Base-by-base conservation (phyloP, 2,329 filamentous ascomycete species). In the Cercospora janseana region DNA sequence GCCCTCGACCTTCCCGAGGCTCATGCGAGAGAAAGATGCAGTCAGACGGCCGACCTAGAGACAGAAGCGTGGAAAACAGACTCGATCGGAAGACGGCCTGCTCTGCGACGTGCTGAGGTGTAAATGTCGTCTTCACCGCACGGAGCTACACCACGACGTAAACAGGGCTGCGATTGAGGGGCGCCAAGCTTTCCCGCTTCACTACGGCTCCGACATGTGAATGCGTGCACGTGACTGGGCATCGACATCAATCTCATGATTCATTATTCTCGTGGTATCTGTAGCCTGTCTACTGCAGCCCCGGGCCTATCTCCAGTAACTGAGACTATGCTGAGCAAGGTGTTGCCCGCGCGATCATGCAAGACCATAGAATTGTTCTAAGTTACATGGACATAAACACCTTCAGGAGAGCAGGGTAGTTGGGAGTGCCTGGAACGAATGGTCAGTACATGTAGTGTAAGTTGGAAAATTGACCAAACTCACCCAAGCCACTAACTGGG, bases 401-500 rank as follows among this genome's bases (percentile, higher is more conserved):
- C 45, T 57, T 52, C 52, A 59, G 44, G 52, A 59, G 37, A 9
- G 50, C 50, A 32, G 57, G 55, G 26, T 56, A 59, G 37, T 59
- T 58, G 4, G 57, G 57, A 27, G 57, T 59, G 0, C 57, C n/a
- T n/a, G n/a, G n/a, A n/a, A n/a, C n/a, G n/a, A n/a, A n/a, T n/a
- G n/a, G n/a, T n/a, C n/a, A n/a, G n/a, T n/a, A n/a, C n/a, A n/a
- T n/a, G n/a, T n/a, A n/a, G n/a, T n/a, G n/a, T n/a, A n/a, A n/a
- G n/a, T n/a, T n/a, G n/a, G n/a, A n/a, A n/a, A n/a, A n/a, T n/a
- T n/a, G n/a, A n/a, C n/a, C n/a, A n/a, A n/a, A n/a, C n/a, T n/a
- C n/a, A n/a, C n/a, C 57, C 32, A 59, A 35, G 7, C 57, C 57
- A 26, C 55, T 59, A 3, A 56, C 56, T n/a, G 56, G 56, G 57